Percentiles rank a stretch among this genome's conserved stretches.
These are phyloP conservation scores for Fusarium sp. DNA, from an alignment of 2,329 filamentous ascomycete species.

Conservation along the genomic window DNA sequence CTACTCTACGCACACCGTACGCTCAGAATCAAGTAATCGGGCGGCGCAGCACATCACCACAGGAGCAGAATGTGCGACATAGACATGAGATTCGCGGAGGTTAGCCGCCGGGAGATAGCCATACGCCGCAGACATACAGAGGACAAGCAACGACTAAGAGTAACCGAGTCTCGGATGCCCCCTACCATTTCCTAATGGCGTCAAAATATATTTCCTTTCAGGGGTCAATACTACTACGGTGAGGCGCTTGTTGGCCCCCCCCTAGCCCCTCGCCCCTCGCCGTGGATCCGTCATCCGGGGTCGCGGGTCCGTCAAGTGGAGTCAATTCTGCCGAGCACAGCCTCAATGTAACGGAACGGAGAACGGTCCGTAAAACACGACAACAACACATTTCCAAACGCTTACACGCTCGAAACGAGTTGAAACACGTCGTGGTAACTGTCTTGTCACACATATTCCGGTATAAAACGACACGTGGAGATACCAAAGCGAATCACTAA, in stretches of 20 bases:
- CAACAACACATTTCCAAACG: background rate
- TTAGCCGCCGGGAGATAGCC: constrained; percentile 8
- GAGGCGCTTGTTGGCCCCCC: constrained; percentile 18
- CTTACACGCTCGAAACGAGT: background rate
- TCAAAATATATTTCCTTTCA: constrained; percentile 17
- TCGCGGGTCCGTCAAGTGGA: constrained; percentile 26
- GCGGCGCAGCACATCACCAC: background rate
- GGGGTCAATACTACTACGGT: constrained; percentile 24
- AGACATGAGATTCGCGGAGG: constrained; percentile 1
- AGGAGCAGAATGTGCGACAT: background rate
- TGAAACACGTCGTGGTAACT: background rate
- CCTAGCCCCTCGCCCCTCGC: background rate
- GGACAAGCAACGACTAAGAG: background rate
- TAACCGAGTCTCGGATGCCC: background rate
- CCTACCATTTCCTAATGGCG: constrained; percentile 9
- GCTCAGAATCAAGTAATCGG: background rate
- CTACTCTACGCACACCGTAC: background rate
- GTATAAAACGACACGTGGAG: background rate
- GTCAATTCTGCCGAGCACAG: constrained; percentile 17
- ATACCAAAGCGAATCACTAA: background rate
- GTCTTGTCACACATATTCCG: background rate
- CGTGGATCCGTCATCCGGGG: constrained; percentile 33
- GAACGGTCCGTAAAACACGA: background rate
- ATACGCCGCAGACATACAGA: background rate
- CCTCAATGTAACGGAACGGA: constrained; percentile 6